Conservation (phyloP, 352 stramenopile genomes). For the Pythium biforme region DNA sequence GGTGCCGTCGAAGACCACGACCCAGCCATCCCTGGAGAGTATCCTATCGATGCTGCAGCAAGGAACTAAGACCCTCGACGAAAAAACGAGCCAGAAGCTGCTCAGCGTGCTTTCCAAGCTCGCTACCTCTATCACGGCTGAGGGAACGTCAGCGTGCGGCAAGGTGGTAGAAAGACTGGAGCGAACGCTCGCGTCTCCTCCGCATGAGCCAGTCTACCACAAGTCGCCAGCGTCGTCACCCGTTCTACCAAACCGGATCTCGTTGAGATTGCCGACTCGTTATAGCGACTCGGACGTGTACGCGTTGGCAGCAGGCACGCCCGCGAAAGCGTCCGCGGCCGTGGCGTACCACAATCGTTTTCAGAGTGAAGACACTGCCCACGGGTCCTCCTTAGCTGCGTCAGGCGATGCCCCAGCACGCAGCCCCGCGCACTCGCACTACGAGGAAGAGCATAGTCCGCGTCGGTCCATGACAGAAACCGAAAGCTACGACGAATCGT, state of each 20-base stretch:
- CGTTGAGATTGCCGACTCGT: constrained; percentile 9
- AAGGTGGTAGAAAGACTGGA: constrained; percentile 33
- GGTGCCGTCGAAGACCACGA: background rate
- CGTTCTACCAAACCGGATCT: background rate
- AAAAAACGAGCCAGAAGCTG: constrained; percentile 30
- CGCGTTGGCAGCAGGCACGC: constrained; percentile 18
- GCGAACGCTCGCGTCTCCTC: constrained; percentile 18
- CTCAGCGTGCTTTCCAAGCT: constrained; percentile 28
- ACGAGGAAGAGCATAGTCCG: constrained; percentile 29
- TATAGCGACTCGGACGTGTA: constrained; percentile 27
- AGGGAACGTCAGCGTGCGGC: constrained; percentile 13
- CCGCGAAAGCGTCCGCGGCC: background rate
- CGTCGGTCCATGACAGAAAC: constrained; percentile 33
- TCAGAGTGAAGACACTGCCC: background rate
- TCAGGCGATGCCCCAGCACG: background rate
- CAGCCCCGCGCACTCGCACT: constrained; percentile 23
- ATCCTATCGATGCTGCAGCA: constrained; percentile 28
- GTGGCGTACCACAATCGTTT: constrained; percentile 7
- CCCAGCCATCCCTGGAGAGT: constrained; percentile 16
- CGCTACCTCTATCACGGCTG: constrained; percentile 23
- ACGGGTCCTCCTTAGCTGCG: background rate
- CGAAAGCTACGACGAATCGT: constrained; percentile 31
- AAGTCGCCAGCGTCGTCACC: constrained; percentile 5
- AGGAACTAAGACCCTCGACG: constrained; percentile 20
- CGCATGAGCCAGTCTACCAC: background rate